phyloP scores from a whole-genome alignment of 306 rosid genomes.

The Carpinus viminea region DNA sequence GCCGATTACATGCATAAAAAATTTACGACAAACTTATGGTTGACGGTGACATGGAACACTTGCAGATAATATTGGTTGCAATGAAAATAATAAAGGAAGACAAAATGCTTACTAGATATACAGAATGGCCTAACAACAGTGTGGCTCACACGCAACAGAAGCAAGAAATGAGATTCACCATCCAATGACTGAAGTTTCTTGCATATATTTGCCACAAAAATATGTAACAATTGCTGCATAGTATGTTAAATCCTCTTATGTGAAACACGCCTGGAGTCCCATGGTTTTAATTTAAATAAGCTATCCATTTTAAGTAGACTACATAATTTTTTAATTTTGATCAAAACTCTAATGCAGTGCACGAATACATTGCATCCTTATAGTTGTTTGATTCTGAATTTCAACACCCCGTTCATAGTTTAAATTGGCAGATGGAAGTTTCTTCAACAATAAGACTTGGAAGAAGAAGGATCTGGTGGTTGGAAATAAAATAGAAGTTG shows the following conservation, averaged over 20 bases:
- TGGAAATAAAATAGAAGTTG: background rate
- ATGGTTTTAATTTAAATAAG: background rate
- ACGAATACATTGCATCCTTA: background rate
- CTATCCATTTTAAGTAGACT: background rate
- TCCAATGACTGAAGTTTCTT: background rate
- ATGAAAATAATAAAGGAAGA: background rate
- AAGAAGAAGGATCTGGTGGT: too few species aligned
- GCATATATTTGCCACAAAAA: background rate
- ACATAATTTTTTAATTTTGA: background rate
- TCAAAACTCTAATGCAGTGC: background rate
- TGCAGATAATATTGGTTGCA: background rate
- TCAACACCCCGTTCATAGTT: background rate
- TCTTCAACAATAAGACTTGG: too few species aligned
- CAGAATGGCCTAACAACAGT: background rate
- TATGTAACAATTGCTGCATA: background rate
- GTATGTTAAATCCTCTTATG: background rate
- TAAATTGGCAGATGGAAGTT: background rate
- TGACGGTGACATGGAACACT: background rate
- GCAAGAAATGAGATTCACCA: too few species aligned
- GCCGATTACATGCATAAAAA: slow-evolving; percentile 30
- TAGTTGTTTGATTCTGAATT: background rate
- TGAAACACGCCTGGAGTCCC: background rate
- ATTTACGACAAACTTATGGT: slow-evolving; percentile 3
- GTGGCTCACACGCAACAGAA: too few species aligned
- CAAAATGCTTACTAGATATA: background rate